Base-by-base conservation (phyloP, 441 rosid genomes). In the Corymbia citriodora region DNA sequence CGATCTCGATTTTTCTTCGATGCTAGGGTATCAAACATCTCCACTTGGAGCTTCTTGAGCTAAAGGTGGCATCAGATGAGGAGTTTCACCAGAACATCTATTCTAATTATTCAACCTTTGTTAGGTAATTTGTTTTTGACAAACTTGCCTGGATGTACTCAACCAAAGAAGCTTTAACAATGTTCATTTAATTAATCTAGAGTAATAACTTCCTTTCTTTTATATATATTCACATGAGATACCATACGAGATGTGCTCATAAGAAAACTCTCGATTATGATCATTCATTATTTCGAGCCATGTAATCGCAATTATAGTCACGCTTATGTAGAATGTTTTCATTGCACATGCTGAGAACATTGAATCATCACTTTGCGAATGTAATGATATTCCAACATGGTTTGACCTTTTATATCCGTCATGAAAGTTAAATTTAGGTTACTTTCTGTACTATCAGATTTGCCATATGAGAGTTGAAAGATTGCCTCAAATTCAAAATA, bases 21-120 rank as follows among this genome's bases (percentile, higher is more conserved):
- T 52, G 68, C 33, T 85, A 91, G 92, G 92, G 92, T n/a, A 91
- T 91, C 10, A 88, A 88, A 70, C 92, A 88, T 90, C 95, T 95
- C 70, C 94, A 95, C 88, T 94, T 94, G 55, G 98, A 96, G 92
- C 91, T 95, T 45, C 87, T 95, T 31, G 97, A 96, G 94, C 92
- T 94, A 48, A 95, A 95, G 94, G 95, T 61, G 55, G 94, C 92
- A 53, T 95, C 98, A 1, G 96, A 94, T 89, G 96, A 94, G 92
- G 97, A 96, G 91, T 96, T 96, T 89, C 93, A 93, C 90, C 83
- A 87, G 89, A 94, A 91, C 79, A 91, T 95, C 70, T 92, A 92
- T 59, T 87, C 93, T 68, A 94, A 94, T 90, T 95, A 93, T 91
- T 91, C 94, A 2, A 90, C 94, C 70, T 95, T 96, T 89, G 70